Percentiles rank a stretch among this genome's conserved stretches.
Evolutionary conservation across 75 land plant species (phyloP).

Genomic region (Pinus taeda): DNA sequence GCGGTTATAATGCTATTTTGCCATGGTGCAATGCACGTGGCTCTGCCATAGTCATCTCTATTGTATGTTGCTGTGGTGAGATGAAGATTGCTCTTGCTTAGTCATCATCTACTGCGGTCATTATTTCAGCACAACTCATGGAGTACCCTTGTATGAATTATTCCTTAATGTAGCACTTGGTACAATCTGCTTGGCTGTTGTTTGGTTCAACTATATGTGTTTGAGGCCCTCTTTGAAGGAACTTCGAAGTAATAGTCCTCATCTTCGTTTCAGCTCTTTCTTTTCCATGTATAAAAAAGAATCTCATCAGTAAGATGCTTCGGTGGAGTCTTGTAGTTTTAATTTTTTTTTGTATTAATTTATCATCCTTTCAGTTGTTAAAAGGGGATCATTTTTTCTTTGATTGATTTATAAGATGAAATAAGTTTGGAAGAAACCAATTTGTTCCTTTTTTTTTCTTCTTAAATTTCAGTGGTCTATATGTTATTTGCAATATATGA

Average conservation of each 20-base stretch:
- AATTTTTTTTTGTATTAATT: background rate
- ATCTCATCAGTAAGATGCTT: background rate
- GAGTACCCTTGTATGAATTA: background rate
- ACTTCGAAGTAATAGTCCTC: constrained; percentile 5
- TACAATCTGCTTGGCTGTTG: background rate
- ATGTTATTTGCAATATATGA: no score
- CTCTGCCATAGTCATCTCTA: no score
- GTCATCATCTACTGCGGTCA: background rate
- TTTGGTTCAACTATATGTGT: constrained; percentile 6
- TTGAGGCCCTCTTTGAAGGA: constrained; percentile 9
- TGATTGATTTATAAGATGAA: background rate
- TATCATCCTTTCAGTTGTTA: background rate
- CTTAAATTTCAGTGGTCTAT: no score
- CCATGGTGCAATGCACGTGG: background rate
- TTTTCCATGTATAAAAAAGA: background rate
- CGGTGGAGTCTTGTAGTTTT: background rate
- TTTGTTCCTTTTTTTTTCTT: no score
- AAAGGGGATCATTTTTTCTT: background rate
- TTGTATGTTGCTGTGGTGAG: constrained; percentile 1
- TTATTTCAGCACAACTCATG: background rate
- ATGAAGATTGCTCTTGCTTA: background rate
- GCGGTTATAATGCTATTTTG: constrained; percentile 4
- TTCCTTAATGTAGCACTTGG: constrained; percentile 1
- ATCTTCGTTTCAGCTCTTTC: background rate
- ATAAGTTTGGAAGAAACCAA: no score